Base-by-base conservation (phyloP, 2,329 filamentous ascomycete species). In the Mycosphaerelloides madeirae region DNA sequence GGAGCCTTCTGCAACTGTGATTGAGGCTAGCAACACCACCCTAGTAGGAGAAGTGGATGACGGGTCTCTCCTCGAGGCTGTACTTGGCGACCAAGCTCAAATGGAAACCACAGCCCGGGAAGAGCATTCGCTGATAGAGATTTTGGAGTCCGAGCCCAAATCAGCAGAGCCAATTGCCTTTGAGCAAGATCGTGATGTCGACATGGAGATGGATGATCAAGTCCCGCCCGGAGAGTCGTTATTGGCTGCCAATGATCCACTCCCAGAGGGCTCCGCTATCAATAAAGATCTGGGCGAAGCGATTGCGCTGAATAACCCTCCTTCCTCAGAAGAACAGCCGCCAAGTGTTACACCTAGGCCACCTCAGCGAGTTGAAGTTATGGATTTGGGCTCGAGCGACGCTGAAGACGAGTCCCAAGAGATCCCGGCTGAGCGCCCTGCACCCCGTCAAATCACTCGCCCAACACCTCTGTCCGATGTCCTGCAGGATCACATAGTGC, bases 321-420 rank as follows among this genome's bases (percentile, higher is more conserved):
- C 22, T 7, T 6, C 16, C 8, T 6, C 6, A 16, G 6, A 8
- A 8, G 20, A 20, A n/a, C 32, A 45, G 14, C 39, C 38, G 11
- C 19, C 40, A n/a, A 44, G 41, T 28, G 39, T 44, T 19, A 44
- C 49, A 14, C 44, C 52, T 4, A 33, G 31, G 14, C 39, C 44
- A 25, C 36, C 41, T 4, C 42, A 50, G 19, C 40, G 43, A 7
- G 49, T 52, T 33, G 47, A 54, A 13, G 52, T 57, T 31, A 50
- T 58, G 43, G 54, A 64, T 47, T 50, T 50, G 13, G 55, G 51
- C 35, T 52, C 57, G 37, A 52, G 54, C 38, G 48, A 46, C 22
- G 50, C 60, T 52, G 52, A 58, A 44, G 56, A 49, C 20, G 45
- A 28, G 9, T n/a, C 25, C 18, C 9, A 35, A 6, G 6, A 32